These are phyloP conservation scores for Coffea eugenioides DNA, from an alignment of 257 asterid genomes.

Conservation along the genomic window DNA sequence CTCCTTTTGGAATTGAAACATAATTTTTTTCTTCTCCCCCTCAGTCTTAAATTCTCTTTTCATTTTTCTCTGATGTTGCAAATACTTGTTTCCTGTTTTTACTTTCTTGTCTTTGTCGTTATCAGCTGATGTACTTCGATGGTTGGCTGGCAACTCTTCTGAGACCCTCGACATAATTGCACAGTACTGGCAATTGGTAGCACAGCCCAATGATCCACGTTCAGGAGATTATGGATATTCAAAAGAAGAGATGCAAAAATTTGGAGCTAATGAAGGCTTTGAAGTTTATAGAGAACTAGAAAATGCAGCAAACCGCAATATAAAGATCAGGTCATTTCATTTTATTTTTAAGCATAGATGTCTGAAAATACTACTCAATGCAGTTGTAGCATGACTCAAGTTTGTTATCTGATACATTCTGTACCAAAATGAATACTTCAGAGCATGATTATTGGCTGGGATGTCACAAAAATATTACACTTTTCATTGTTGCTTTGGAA, in stretches of 20 bases:
- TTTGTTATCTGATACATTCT: not conserved
- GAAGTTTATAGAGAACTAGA: conserved; percentile 56
- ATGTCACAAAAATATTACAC: not conserved
- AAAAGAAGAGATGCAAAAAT: conserved; percentile 58
- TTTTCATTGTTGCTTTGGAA: not conserved
- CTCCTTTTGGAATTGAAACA: not conserved
- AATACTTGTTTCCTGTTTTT: not conserved
- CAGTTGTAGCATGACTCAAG: not conserved
- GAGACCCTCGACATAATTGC: conserved; percentile 72
- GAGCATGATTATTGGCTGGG: not conserved
- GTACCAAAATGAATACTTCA: not conserved
- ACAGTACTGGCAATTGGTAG: conserved; percentile 77
- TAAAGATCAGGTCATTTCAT: conserved; percentile 52
- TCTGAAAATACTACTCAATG: not conserved
- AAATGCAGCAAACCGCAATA: conserved; percentile 64
- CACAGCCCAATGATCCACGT: conserved; percentile 65
- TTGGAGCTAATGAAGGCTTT: conserved; percentile 70
- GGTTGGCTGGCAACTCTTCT: conserved; percentile 89
- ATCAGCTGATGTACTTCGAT: conserved; percentile 78
- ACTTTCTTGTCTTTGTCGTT: conserved; percentile 9
- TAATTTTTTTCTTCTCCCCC: not conserved
- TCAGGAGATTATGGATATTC: conserved; percentile 85
- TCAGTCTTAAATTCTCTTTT: too few species aligned
- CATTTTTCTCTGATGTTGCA: not conserved
- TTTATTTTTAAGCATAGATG: not conserved